These are phyloP conservation scores for Rossbeevera mucosa DNA, from an alignment of 768 basidiomycete genomes.

Conservation along the genomic window DNA sequence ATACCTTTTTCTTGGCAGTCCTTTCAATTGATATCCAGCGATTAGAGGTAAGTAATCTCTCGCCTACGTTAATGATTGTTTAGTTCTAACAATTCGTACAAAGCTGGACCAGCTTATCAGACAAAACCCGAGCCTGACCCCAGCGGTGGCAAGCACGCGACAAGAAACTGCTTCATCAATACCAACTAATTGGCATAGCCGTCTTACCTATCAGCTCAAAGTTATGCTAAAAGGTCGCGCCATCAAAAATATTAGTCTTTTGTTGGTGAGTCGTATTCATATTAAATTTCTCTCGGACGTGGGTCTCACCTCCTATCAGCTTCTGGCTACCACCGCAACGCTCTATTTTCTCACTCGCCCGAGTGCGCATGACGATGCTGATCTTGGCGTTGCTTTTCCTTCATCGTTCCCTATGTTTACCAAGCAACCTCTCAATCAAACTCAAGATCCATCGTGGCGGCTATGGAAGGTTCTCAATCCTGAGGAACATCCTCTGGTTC, in stretches of 20 bases:
- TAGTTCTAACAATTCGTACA: slow-evolving; percentile 12
- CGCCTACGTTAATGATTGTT: not conserved
- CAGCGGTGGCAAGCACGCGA: slow-evolving; percentile 33
- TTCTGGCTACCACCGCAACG: slow-evolving; percentile 70
- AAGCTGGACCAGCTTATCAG: slow-evolving; percentile 83
- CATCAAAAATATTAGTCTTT: slow-evolving; percentile 72
- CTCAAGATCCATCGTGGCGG: slow-evolving; percentile 51
- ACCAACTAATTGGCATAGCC: slow-evolving; percentile 32
- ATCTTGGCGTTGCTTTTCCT: slow-evolving; percentile 14
- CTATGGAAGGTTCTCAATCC: slow-evolving; percentile 82
- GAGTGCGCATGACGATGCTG: slow-evolving; percentile 31
- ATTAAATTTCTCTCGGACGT: not conserved
- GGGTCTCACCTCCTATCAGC: slow-evolving; percentile 38
- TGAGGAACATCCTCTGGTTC: slow-evolving; percentile 55
- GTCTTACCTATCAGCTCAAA: slow-evolving; percentile 26
- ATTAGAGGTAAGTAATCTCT: slow-evolving; percentile 56
- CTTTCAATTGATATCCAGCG: slow-evolving; percentile 95
- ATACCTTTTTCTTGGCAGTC: slow-evolving; percentile 93
- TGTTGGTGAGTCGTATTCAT: slow-evolving; percentile 52
- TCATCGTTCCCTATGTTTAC: slow-evolving; percentile 32
- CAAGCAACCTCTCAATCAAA: slow-evolving; percentile 28
- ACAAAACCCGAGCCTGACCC: slow-evolving; percentile 58
- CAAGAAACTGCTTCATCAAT: slow-evolving; percentile 21
- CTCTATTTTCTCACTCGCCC: slow-evolving; percentile 71
- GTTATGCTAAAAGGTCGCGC: slow-evolving; percentile 61